These are phyloP conservation scores for Pseudocercospora vitis DNA, from an alignment of 2,329 filamentous ascomycete genomes.

Conservation along the genomic window DNA sequence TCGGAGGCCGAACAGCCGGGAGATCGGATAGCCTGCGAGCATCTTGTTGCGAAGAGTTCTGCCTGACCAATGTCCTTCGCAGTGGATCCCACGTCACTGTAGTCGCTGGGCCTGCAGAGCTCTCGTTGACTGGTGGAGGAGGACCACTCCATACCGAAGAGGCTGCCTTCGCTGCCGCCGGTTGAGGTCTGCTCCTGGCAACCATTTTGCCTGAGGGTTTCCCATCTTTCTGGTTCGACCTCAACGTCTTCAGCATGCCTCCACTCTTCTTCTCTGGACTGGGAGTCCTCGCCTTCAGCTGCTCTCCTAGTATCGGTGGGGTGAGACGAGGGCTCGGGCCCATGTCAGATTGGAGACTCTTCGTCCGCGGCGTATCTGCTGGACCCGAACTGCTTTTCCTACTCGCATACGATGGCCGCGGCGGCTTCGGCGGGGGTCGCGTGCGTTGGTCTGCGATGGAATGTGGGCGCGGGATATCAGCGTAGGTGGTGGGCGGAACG, in stretches of 20 bases:
- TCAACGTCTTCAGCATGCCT: constrained; percentile 50
- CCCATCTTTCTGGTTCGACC: constrained; percentile 33
- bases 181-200: constrained; percentile 47
- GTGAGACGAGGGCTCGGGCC: constrained; percentile 19
- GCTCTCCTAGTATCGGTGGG: constrained; percentile 22
- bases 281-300: constrained; percentile 54
- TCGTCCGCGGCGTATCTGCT: constrained; percentile 29
- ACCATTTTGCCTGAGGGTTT: constrained; percentile 41
- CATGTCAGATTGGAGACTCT: constrained; percentile 29
- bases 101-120: constrained; percentile 8
- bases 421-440: constrained; percentile 23
- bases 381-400: constrained; percentile 48
- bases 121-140: constrained; percentile 12
- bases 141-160: constrained; percentile 59
- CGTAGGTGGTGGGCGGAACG: constrained; percentile 76
- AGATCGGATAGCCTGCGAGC: constrained; percentile 30
- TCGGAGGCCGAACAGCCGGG: constrained; percentile 32
- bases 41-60: constrained; percentile 14
- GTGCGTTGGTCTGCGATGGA: constrained; percentile 25
- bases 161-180: constrained; percentile 62
- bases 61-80: constrained; percentile 33
- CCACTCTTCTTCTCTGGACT: constrained; percentile 61
- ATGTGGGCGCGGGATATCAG: constrained; percentile 69
- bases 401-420: constrained; percentile 48
- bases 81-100: constrained; percentile 38